Conservation (phyloP, 2,329 filamentous ascomycete species). For the Talaromyces funiculosus region DNA sequence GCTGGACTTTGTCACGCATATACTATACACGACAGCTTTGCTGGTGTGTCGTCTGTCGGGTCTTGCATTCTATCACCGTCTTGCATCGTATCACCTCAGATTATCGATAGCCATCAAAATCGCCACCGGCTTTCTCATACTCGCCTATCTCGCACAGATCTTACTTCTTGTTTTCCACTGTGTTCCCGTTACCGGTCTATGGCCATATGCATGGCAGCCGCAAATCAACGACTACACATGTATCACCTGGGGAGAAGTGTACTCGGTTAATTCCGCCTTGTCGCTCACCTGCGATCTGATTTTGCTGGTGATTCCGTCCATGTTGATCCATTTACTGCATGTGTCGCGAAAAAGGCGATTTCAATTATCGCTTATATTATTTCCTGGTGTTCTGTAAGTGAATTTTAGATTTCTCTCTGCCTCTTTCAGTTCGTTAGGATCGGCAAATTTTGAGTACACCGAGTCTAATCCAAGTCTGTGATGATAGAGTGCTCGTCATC, state of each 20-base stretch:
- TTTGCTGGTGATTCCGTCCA: constrained; percentile 47
- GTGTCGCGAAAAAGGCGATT: constrained; percentile 43
- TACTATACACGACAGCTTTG: too few relatives aligned
- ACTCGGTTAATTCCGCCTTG: constrained; percentile 47
- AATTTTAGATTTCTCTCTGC: neutral
- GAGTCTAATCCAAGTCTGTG: constrained; percentile 1
- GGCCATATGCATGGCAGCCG: constrained; percentile 24
- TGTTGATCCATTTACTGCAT: constrained; percentile 44
- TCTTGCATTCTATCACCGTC: too few relatives aligned
- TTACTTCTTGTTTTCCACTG: too few relatives aligned
- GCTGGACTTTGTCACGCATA: too few relatives aligned
- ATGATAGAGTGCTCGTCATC: constrained; percentile 43
- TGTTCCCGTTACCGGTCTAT: too few relatives aligned
- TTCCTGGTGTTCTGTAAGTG: constrained; percentile 46
- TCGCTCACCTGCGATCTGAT: constrained; percentile 48
- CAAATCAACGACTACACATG: constrained; percentile 39
- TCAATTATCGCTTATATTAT: constrained; percentile 44
- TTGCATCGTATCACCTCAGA: too few relatives aligned
- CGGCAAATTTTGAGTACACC: neutral
- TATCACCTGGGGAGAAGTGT: constrained; percentile 48
- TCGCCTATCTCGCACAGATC: too few relatives aligned
- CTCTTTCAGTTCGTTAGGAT: neutral
- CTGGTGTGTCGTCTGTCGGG: too few relatives aligned
- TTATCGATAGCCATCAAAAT: too few relatives aligned
- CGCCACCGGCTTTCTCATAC: too few relatives aligned